Conservation (phyloP, 2,329 filamentous ascomycete species). For the Karstenula rhodostoma region DNA sequence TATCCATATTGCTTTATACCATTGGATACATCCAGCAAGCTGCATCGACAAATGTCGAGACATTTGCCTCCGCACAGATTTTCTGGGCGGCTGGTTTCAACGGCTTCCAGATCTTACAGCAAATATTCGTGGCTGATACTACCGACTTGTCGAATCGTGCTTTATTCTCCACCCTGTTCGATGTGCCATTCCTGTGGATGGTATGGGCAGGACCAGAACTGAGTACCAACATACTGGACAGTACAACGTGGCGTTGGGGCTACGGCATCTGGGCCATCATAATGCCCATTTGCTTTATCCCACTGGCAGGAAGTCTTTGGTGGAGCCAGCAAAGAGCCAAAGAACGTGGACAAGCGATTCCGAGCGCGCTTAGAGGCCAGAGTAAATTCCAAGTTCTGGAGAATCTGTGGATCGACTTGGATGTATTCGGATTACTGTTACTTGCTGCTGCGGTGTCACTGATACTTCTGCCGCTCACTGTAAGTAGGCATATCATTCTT, state of each 20-base stretch:
- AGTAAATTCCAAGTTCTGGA: constrained; percentile 47
- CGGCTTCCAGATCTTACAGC: constrained; percentile 67
- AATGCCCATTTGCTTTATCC: constrained; percentile 64
- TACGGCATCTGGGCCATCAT: constrained; percentile 70
- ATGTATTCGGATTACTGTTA: constrained; percentile 58
- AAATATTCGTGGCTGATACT: constrained; percentile 72
- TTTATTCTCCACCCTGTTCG: constrained; percentile 65
- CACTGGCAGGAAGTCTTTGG: constrained; percentile 62
- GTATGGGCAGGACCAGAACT: constrained; percentile 68
- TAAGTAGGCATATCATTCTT: not conserved
- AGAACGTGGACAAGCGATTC: constrained; percentile 55
- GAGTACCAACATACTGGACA: constrained; percentile 56
- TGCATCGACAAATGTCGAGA: constrained; percentile 61
- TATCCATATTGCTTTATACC: constrained; percentile 63
- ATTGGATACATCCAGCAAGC: constrained; percentile 68
- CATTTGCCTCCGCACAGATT: constrained; percentile 62
- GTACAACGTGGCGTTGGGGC: constrained; percentile 67
- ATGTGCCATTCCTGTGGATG: constrained; percentile 67
- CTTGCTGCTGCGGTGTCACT: constrained; percentile 60
- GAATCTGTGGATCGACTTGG: constrained; percentile 63
- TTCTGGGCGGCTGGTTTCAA: constrained; percentile 70
- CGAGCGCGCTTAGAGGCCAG: constrained; percentile 50
- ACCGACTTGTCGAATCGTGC: constrained; percentile 65
- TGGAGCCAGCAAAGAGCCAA: constrained; percentile 62
- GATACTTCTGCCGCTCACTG: constrained; percentile 58